These are phyloP conservation scores for Cercophora sp. DNA, from an alignment of 495 filamentous ascomycete species.

Conservation along the genomic window DNA sequence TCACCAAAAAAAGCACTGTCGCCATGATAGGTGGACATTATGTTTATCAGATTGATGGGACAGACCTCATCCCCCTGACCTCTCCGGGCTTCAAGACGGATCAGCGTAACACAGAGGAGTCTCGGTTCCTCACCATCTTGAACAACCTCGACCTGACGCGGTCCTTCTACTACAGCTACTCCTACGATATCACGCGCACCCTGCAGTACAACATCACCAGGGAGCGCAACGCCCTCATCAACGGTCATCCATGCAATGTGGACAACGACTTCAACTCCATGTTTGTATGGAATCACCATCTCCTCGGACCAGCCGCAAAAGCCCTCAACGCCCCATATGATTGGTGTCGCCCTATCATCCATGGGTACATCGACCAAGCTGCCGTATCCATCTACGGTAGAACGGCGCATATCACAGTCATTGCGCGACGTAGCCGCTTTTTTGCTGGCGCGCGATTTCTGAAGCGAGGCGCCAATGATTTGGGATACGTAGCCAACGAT, in stretches of 20 bases:
- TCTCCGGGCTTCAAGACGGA: constrained; percentile 68
- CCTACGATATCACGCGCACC: constrained; percentile 90
- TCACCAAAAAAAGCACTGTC: constrained; percentile 92
- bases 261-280: constrained; percentile 79
- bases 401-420: constrained; percentile 83
- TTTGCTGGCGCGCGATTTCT: constrained; percentile 94
- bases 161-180: constrained; percentile 98
- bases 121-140: constrained; percentile 80
- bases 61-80: constrained; percentile 84
- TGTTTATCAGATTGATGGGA: constrained; percentile 92
- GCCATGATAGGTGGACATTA: constrained; percentile 96
- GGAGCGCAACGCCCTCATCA: constrained; percentile 64
- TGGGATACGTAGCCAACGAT: constrained; percentile 96
- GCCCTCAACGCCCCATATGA: constrained; percentile 77
- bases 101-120: constrained; percentile 77
- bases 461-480: constrained; percentile 90
- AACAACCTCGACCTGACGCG: constrained; percentile 84
- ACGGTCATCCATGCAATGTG: constrained; percentile 55
- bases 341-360: constrained; percentile 94
- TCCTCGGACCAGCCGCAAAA: constrained; percentile 70
- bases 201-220: constrained; percentile 88
- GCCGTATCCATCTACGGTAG: constrained; percentile 80
- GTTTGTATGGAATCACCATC: constrained; percentile 96
- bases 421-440: constrained; percentile 85
- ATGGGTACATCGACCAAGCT: constrained; percentile 92